These are phyloP conservation scores for Annona cherimola DNA, from an alignment of 164 flowering plant species.

Conservation along the genomic window DNA sequence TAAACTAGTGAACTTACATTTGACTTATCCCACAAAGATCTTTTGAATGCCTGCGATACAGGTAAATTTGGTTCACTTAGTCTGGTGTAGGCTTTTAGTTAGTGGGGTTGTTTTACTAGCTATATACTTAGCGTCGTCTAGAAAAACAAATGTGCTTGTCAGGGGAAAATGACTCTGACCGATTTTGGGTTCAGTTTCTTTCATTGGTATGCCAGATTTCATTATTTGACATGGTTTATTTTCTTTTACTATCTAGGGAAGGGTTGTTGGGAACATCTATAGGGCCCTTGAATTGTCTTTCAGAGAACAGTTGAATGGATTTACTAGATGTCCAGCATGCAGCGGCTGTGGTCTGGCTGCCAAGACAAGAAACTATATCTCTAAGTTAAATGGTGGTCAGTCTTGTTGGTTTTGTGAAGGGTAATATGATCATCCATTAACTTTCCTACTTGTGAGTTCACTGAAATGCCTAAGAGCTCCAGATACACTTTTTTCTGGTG, in stretches of 20 bases:
- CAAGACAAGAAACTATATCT: not conserved
- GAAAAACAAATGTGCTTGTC: not conserved
- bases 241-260: slow-evolving; percentile 1
- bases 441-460: not conserved
- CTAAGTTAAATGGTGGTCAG: not conserved
- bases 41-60: no score
- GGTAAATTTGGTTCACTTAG: no score
- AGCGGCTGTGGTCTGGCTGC: not conserved
- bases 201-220: not conserved
- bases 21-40: no score
- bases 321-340: slow-evolving; percentile 6
- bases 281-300: slow-evolving; percentile 5
- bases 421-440: not conserved
- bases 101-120: no score
- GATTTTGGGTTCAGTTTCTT: not conserved
- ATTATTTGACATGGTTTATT: not conserved
- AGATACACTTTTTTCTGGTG: no score
- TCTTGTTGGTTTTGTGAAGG: slow-evolving; percentile 10
- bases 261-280: slow-evolving; percentile 4
- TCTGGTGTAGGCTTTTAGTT: no score
- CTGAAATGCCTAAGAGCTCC: no score
- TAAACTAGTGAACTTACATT: no score
- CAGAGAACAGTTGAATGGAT: slow-evolving; percentile 6
- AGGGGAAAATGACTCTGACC: not conserved
- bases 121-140: no score